Base-by-base conservation (phyloP, 768 basidiomycete genomes). In the Calvatia gigantea region DNA sequence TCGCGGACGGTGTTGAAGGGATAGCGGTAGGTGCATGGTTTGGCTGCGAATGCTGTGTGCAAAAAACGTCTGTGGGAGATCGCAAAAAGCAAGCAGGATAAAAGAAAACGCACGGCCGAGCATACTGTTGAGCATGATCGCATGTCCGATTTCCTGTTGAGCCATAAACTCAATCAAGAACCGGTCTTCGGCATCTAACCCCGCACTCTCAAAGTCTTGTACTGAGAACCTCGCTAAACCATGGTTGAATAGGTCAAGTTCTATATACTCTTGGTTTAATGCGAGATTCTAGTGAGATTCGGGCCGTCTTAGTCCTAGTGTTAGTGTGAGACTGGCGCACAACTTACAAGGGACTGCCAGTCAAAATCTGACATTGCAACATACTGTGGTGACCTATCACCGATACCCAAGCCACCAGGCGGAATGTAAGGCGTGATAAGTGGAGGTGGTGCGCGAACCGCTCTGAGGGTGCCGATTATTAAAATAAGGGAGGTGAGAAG, bases 211-310 rank as follows among this genome's bases (percentile, higher is more conserved):
- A 64, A 86, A 87, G 19, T 86, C 83, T 25, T 76, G 69, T 0
- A 57, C 70, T 2, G 77, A 77, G 71, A 89, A 87, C 39, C 64
- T 61, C 12, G 75, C 74, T 7, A 85, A 74, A 23, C 79, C 84
- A 55, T 78, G 70, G 62, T 83, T 72, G 74, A 85, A 85, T 7
- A 84, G 67, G 58, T 84, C 81, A 58, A 79, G 72, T 62, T 86
- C 84, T 58, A 87, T 81, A 64, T 73, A 79, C 67, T 85, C 83
- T 70, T 85, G 84, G 63, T 84, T 78, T n/a, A 86, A 65, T 0
- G 73, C 84, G 37, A 86, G 69, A 58, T 80, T 76, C 76, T 79
- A 54, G 37, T 23, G n/a, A 15, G 21, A 42, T 1, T 33, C 28
- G 14, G 23, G 14, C 7, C 12, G 25, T 32, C 33, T 52, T 9